Conservation (phyloP, 108 stramenopile genomes). For the Cyclotella distinguenda region DNA sequence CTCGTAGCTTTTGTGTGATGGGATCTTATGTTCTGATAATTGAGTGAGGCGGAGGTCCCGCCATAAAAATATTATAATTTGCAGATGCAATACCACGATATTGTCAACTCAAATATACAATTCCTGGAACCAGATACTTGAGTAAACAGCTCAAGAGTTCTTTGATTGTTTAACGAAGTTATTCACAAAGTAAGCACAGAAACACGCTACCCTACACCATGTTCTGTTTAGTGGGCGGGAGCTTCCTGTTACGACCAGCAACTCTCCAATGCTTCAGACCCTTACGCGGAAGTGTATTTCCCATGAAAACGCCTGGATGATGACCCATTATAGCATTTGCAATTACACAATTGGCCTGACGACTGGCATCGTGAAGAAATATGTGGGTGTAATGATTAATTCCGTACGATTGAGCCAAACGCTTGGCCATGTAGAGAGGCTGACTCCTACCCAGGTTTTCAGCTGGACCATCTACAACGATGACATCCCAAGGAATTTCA, state of each 20-base stretch:
- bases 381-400: constrained; percentile 20
- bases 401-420: constrained; percentile 16
- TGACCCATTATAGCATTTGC: constrained; percentile 23
- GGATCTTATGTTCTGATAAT: too few species aligned
- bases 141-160: too few species aligned
- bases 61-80: too few species aligned
- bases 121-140: too few species aligned
- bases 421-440: constrained; percentile 18
- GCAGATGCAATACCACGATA: too few species aligned
- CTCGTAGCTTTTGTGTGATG: too few species aligned
- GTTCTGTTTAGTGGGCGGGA: constrained; percentile 21
- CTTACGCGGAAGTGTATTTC: constrained; percentile 18
- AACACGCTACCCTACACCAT: too few species aligned
- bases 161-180: too few species aligned
- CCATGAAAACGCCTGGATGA: constrained; percentile 8
- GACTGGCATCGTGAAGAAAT: constrained; percentile 11
- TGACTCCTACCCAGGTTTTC: constrained; percentile 11
- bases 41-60: neutral
- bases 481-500: constrained; percentile 19
- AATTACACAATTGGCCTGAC: neutral
- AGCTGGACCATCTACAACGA: constrained; percentile 15
- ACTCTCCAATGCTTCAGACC: constrained; percentile 20
- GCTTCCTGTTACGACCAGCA: neutral
- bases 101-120: too few species aligned
- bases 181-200: too few species aligned